Evolutionary conservation across 2,329 filamentous ascomycete genomes (phyloP).

Genomic region (Penicillium sp.): DNA sequence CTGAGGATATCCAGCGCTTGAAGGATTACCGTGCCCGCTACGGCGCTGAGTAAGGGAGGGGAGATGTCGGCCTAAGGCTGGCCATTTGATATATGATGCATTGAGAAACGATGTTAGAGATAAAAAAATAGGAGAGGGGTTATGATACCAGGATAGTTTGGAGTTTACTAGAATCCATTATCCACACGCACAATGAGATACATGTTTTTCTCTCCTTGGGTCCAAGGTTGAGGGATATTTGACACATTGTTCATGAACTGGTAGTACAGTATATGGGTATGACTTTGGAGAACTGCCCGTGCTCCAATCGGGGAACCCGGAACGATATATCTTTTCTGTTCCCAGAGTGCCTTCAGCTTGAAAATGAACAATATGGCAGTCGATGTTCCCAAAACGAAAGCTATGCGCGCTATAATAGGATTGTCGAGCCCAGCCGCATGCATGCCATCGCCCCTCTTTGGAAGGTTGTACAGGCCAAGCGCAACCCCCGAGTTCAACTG

Average conservation of each 20-base stretch:
- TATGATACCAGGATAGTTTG: slow-evolving; percentile 24
- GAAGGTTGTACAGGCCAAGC: slow-evolving; percentile 7
- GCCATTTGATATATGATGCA: slow-evolving; percentile 5
- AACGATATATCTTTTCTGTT: not conserved
- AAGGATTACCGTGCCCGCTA: slow-evolving; percentile 67
- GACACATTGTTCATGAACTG: not conserved
- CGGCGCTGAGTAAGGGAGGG: slow-evolving; percentile 33
- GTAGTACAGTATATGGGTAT: slow-evolving; percentile 2
- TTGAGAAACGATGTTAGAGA: slow-evolving; percentile 23
- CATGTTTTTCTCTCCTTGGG: not conserved
- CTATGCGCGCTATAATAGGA: not conserved
- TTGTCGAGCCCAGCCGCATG: not conserved
- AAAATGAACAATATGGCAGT: not conserved
- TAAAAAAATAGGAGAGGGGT: slow-evolving; percentile 14
- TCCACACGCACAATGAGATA: not conserved
- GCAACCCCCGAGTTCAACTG: slow-evolving; percentile 1
- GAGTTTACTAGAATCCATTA: slow-evolving; percentile 6
- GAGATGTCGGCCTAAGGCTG: not conserved
- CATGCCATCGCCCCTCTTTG: slow-evolving; percentile 2
- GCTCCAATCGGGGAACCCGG: slow-evolving; percentile 13
- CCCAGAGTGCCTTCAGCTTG: not conserved
- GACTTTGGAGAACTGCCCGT: not conserved
- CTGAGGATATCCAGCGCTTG: slow-evolving; percentile 64
- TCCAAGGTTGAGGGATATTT: not conserved
- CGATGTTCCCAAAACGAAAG: not conserved